Evolutionary conservation across 345 rosid genomes (phyloP).

Genomic region (Stellera chamaejasme): DNA sequence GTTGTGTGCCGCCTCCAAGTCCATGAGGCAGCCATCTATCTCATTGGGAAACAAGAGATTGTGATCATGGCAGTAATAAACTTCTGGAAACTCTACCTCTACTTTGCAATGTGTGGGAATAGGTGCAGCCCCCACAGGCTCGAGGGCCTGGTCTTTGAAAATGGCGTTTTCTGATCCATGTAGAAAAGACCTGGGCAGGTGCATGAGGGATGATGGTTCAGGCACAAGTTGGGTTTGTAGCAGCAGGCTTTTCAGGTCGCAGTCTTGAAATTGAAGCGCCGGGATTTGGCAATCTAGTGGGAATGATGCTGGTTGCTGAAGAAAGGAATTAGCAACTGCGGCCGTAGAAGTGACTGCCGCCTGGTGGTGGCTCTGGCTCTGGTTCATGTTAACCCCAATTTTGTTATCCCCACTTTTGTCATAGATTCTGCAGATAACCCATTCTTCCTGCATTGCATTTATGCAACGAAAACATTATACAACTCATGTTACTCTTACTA

Average conservation of each 20-base stretch:
- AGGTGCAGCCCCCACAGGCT: too few species aligned
- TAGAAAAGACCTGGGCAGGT: conserved; percentile 11
- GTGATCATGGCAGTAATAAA: conserved; percentile 23
- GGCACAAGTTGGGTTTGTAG: conserved; percentile 28
- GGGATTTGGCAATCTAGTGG: conserved; percentile 27
- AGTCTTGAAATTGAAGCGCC: conserved; percentile 13
- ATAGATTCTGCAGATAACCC: conserved; percentile 92
- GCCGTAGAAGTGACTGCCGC: conserved; percentile 18
- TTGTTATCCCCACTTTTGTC: conserved; percentile 71
- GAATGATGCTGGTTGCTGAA: conserved; percentile 33
- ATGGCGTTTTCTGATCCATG: conserved; percentile 26
- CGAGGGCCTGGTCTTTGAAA: conserved; percentile 28
- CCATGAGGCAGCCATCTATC: conserved; percentile 30
- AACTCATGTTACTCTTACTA: neutral
- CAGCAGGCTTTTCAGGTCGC: conserved; percentile 39
- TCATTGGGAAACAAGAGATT: conserved; percentile 40
- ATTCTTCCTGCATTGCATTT: conserved; percentile 96
- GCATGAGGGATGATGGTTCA: conserved; percentile 23
- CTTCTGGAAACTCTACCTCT: conserved; percentile 38
- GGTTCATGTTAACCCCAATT: conserved; percentile 31
- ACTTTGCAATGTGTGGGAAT: conserved; percentile 47
- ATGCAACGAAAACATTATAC: too few species aligned
- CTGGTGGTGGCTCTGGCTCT: conserved; percentile 24
- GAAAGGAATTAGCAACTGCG: conserved; percentile 24
- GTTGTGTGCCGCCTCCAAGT: conserved; percentile 16